Percentiles rank a stretch among this genome's conserved stretches.
Conservation (phyloP, 2,329 filamentous ascomycete genomes). For the Knoxdaviesia proteae region DNA sequence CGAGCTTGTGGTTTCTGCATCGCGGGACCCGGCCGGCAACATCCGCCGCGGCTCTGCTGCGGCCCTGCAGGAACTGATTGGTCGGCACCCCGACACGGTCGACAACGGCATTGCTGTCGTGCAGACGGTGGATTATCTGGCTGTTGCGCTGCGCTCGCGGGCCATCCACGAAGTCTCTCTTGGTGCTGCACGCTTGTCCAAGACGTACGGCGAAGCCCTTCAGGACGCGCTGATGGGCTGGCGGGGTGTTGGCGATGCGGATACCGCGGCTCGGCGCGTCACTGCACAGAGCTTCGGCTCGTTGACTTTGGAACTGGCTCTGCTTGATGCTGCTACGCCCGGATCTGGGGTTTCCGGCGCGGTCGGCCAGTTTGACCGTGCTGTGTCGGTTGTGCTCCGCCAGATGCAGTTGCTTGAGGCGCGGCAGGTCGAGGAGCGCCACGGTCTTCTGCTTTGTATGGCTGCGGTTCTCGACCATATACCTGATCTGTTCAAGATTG, state of each 20-base stretch:
- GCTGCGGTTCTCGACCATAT: slow-evolving; percentile 33
- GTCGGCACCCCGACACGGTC: slow-evolving; percentile 74
- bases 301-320: slow-evolving; percentile 23
- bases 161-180: slow-evolving; percentile 62
- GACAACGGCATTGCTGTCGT: slow-evolving; percentile 66
- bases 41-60: slow-evolving; percentile 84
- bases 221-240: slow-evolving; percentile 55
- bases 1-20: slow-evolving; percentile 63
- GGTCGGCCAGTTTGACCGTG: slow-evolving; percentile 11
- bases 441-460: slow-evolving; percentile 44
- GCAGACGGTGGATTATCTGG: slow-evolving; percentile 80
- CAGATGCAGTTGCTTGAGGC: slow-evolving; percentile 24
- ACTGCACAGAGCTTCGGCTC: slow-evolving; percentile 50
- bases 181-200: slow-evolving; percentile 43
- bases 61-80: slow-evolving; percentile 81
- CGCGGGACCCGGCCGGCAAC: slow-evolving; percentile 77
- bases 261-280: slow-evolving; percentile 50
- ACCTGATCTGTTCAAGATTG: slow-evolving; percentile 11
- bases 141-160: slow-evolving; percentile 68
- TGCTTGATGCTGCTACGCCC: slow-evolving; percentile 4
- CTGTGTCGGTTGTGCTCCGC: slow-evolving; percentile 20
- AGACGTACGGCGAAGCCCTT: slow-evolving; percentile 50
- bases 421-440: slow-evolving; percentile 47
- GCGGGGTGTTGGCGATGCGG: slow-evolving; percentile 70
- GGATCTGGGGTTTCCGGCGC: background rate